phyloP scores from a whole-genome alignment of 805 yeast species.

The Barnettozyma pratensis region DNA sequence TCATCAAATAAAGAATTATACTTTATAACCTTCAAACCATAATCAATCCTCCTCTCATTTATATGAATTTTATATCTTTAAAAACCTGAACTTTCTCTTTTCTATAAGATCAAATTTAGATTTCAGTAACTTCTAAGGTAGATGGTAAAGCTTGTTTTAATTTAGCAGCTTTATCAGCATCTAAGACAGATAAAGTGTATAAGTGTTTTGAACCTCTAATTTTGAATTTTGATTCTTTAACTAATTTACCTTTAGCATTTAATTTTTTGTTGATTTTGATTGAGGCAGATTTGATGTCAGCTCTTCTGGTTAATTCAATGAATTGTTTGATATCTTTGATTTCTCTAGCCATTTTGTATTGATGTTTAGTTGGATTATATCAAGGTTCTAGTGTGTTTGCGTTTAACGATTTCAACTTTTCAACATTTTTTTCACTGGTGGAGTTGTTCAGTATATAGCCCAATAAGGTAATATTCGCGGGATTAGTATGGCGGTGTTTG shows the following conservation, averaged over 20 bases:
- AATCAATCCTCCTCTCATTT: not conserved
- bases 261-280: constrained; percentile 89
- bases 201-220: constrained; percentile 93
- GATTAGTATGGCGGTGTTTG: constrained; percentile 5
- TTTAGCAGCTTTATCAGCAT: constrained; percentile 95
- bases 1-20: not conserved
- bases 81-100: not conserved
- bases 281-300: constrained; percentile 89
- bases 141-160: constrained; percentile 97
- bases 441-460: not conserved
- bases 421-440: not conserved
- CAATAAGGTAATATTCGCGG: not conserved
- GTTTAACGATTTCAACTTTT: constrained; percentile 16
- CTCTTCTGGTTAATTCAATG: constrained; percentile 94
- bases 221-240: constrained; percentile 97
- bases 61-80: not conserved
- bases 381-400: too few species aligned
- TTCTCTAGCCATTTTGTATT: constrained; percentile 40
- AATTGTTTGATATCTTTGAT: constrained; percentile 96
- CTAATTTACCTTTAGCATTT: constrained; percentile 74
- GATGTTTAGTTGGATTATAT: constrained; percentile 3
- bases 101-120: constrained; percentile 25
- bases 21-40: too few species aligned
- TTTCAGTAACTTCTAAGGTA: constrained; percentile 63
- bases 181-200: constrained; percentile 94